Evolutionary conservation across 2,329 filamentous ascomycete genomes (phyloP).

Genomic region (Colletotrichum abscissum): DNA sequence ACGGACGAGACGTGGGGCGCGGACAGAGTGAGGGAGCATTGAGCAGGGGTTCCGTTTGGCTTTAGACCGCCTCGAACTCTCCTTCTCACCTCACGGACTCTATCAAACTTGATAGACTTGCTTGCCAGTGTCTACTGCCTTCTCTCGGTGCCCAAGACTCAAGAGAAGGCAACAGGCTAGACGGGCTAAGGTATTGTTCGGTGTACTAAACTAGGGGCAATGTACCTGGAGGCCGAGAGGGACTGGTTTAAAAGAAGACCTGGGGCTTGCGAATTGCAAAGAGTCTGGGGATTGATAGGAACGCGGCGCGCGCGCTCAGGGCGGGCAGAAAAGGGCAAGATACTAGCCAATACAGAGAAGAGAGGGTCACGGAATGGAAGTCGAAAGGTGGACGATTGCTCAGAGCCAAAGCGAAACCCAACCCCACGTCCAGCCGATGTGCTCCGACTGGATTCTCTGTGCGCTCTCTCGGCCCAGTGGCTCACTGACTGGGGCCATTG

Average conservation of each 20-base stretch:
- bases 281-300: conserved; percentile 1
- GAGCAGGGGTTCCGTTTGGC: conserved; percentile 32
- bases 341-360: background rate
- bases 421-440: conserved; percentile 30
- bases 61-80: conserved; percentile 33
- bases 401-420: conserved; percentile 27
- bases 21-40: conserved; percentile 4
- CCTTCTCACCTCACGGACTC: conserved; percentile 26
- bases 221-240: conserved; percentile 3
- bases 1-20: conserved; percentile 15
- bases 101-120: conserved; percentile 25
- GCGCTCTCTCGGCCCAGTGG: conserved; percentile 24
- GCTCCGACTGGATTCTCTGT: conserved; percentile 30
- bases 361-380: too few species aligned
- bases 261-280: background rate
- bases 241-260: background rate
- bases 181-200: conserved; percentile 20
- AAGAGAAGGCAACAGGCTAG: background rate
- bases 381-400: background rate
- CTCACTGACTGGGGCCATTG: background rate
- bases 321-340: background rate
- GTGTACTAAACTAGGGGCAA: conserved; percentile 13
- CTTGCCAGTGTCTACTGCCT: background rate
- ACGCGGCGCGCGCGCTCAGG: background rate
- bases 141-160: background rate